These are phyloP conservation scores for Tetracentron sinense DNA, from an alignment of 164 flowering plant species.

Conservation along the genomic window DNA sequence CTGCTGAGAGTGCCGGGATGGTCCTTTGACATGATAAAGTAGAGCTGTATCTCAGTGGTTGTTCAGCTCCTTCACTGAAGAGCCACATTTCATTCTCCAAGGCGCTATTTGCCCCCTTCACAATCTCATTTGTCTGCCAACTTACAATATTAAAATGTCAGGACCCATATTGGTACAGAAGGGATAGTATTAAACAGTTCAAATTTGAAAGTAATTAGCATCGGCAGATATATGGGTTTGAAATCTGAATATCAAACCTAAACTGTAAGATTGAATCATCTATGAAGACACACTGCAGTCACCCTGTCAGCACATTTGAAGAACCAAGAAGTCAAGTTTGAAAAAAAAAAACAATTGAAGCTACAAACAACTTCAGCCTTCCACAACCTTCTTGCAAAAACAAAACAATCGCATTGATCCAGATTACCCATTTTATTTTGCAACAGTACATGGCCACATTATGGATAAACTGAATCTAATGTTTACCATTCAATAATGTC, in stretches of 20 bases:
- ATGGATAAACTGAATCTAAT: neutral
- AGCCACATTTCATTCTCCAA: constrained; percentile 34
- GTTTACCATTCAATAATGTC: neutral
- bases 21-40: constrained; percentile 19
- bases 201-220: no score
- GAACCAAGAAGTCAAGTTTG: neutral
- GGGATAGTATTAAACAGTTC: neutral
- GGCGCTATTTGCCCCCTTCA: constrained; percentile 28
- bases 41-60: constrained; percentile 21
- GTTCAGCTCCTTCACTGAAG: constrained; percentile 21
- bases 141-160: constrained; percentile 17
- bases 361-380: neutral
- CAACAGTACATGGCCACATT: neutral
- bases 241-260: neutral
- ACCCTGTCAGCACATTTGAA: neutral
- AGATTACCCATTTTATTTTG: neutral
- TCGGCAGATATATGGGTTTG: no score
- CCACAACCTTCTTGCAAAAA: neutral
- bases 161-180: constrained; percentile 2
- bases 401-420: neutral
- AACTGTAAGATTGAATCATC: neutral
- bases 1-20: constrained; percentile 13
- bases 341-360: neutral
- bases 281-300: neutral
- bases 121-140: constrained; percentile 63